These are phyloP conservation scores for Cladosporium colombiae DNA, from an alignment of 2,329 filamentous ascomycete genomes.

Conservation along the genomic window DNA sequence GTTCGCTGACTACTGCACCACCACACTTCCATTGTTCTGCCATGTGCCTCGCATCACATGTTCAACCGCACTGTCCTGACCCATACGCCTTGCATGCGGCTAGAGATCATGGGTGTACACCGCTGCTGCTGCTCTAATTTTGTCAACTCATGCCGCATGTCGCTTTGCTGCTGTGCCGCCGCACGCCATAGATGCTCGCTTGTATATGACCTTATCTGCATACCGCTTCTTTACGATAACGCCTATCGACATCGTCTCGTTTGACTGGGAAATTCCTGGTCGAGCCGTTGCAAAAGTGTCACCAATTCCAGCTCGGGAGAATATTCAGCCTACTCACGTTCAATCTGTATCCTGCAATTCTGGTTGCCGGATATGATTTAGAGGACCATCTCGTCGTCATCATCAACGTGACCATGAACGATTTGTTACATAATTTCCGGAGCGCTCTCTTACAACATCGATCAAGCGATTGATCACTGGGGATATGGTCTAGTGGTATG, in stretches of 20 bases:
- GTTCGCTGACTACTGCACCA: neutral
- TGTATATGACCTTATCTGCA: neutral
- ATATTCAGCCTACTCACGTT: neutral
- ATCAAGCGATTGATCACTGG: neutral
- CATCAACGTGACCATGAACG: neutral
- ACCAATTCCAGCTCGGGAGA: neutral
- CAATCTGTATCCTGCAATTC: neutral
- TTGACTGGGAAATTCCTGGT: neutral
- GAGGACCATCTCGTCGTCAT: neutral
- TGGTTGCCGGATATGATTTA: neutral
- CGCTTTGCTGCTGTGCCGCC: neutral
- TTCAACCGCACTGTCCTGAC: neutral
- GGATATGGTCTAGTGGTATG: slow-evolving; percentile 12
- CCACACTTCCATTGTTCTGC: slow-evolving; percentile 2
- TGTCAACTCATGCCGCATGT: neutral
- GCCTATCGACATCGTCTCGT: neutral
- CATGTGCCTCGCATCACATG: slow-evolving; percentile 12
- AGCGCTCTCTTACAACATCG: neutral
- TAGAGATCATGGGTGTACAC: slow-evolving; percentile 1
- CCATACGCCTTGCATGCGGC: slow-evolving; percentile 1
- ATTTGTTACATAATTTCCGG: neutral
- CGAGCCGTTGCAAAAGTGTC: neutral
- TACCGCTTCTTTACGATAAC: neutral
- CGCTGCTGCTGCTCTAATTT: neutral
- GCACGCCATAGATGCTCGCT: neutral